Evolutionary conservation across 2,329 filamentous ascomycete species (phyloP).

Genomic region (Chrysosporium keratinophilum): DNA sequence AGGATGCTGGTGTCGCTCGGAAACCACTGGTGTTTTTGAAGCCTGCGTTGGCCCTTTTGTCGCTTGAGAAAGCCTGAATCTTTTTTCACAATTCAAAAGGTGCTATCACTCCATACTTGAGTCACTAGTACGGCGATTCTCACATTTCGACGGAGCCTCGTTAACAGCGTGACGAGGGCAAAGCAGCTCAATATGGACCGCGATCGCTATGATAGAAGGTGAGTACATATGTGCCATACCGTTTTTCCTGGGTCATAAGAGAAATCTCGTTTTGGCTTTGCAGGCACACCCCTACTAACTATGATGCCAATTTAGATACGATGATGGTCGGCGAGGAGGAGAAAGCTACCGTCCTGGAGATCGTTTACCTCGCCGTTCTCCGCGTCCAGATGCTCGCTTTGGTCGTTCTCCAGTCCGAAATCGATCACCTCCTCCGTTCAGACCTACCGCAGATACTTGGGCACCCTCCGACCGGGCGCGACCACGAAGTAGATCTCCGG

Average conservation of each 20-base stretch:
- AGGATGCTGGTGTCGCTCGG: not conserved
- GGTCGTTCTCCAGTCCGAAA: conserved; percentile 31
- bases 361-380: conserved; percentile 25
- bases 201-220: conserved; percentile 36
- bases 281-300: not conserved
- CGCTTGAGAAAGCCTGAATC: not conserved
- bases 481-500: conserved; percentile 36
- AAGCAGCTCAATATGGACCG: conserved; percentile 26
- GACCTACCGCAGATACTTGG: conserved; percentile 34
- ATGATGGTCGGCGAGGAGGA: conserved; percentile 33
- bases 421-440: conserved; percentile 25
- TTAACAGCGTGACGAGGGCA: not conserved
- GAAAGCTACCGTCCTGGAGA: conserved; percentile 36
- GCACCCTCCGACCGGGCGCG: conserved; percentile 29
- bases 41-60: not conserved
- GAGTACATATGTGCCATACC: conserved; percentile 14
- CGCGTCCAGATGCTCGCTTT: conserved; percentile 29
- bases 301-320: conserved; percentile 14
- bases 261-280: not conserved
- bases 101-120: not conserved
- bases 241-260: not conserved
- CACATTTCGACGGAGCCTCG: not conserved
- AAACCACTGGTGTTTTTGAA: not conserved
- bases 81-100: not conserved
- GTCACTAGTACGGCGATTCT: not conserved